These are phyloP conservation scores for Saccharomycopsis sp. DNA, from an alignment of 805 yeast species.

Conservation along the genomic window DNA sequence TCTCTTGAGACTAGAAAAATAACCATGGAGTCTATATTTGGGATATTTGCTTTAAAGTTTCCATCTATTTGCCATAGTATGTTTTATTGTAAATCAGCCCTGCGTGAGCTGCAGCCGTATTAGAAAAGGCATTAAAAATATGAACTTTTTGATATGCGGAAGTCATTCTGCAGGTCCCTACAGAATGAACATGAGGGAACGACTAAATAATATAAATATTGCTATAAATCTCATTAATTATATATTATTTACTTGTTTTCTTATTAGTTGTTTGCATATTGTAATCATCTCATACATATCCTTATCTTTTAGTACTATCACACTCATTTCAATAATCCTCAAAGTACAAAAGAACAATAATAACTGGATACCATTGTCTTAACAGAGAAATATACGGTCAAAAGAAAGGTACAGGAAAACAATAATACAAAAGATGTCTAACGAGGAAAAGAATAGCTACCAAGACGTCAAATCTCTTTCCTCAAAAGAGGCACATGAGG, in stretches of 20 bases:
- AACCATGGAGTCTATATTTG: neutral
- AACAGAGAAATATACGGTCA: too few relatives aligned
- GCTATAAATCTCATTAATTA: neutral
- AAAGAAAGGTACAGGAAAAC: neutral
- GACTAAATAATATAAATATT: neutral
- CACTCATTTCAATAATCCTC: neutral
- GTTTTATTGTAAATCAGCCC: neutral
- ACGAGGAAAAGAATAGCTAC: neutral
- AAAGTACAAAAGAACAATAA: too few relatives aligned
- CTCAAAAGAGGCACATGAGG: neutral
- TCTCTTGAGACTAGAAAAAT: neutral
- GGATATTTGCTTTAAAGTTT: neutral
- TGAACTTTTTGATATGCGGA: neutral
- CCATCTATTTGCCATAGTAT: neutral
- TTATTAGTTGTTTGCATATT: neutral
- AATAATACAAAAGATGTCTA: neutral
- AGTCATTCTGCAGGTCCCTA: neutral
- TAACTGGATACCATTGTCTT: too few relatives aligned
- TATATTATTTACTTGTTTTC: neutral
- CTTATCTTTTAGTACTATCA: neutral
- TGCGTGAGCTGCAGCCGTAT: neutral
- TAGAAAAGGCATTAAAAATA: neutral
- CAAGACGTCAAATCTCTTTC: neutral
- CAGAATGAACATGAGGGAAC: neutral
- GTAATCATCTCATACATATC: too few relatives aligned